These are phyloP conservation scores for Annulohypoxylon nitens DNA, from an alignment of 495 filamentous ascomycete species.

Conservation along the genomic window DNA sequence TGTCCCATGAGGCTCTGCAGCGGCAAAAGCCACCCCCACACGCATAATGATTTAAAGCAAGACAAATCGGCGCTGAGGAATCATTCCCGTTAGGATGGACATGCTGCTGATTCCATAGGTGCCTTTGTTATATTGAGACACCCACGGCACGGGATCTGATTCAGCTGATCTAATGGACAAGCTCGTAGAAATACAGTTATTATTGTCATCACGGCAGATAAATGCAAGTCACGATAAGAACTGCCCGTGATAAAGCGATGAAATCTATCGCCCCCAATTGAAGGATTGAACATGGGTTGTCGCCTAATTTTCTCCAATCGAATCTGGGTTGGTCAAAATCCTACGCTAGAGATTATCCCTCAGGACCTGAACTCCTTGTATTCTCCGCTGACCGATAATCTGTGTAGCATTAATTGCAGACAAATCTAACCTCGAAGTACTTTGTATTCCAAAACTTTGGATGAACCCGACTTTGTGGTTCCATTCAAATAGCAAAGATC, in stretches of 20 bases:
- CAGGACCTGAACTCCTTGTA: conserved; percentile 11
- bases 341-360: conserved; percentile 41
- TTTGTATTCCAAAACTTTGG: neutral
- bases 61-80: conserved; percentile 10
- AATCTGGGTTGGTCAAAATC: conserved; percentile 38
- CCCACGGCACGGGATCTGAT: conserved; percentile 17
- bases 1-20: conserved; percentile 27
- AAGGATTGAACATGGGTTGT: conserved; percentile 25
- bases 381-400: conserved; percentile 25
- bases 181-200: conserved; percentile 3
- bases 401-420: conserved; percentile 4
- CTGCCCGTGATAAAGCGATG: neutral
- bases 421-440: conserved; percentile 3
- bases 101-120: neutral
- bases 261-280: conserved; percentile 16
- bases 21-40: conserved; percentile 3
- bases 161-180: conserved; percentile 10
- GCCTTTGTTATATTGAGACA: neutral
- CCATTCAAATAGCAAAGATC: neutral
- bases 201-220: conserved; percentile 1
- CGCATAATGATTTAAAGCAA: neutral
- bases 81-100: neutral
- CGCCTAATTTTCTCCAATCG: conserved; percentile 23
- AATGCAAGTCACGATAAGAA: conserved; percentile 24
- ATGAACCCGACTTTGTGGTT: neutral